phyloP scores from a whole-genome alignment of 345 rosid species.

The Firmiana major region DNA sequence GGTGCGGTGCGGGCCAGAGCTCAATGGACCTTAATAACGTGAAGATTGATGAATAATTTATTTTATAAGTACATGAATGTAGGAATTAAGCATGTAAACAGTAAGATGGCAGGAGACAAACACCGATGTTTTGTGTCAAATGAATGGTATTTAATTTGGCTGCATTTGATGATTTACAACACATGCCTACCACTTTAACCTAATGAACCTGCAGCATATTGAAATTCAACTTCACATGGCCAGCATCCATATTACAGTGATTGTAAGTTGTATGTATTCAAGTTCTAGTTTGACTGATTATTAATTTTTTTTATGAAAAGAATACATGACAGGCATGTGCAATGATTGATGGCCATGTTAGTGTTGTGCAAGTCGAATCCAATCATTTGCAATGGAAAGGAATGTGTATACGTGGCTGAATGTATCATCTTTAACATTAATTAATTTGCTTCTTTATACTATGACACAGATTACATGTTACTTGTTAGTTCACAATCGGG shows the following conservation, averaged over 20 bases:
- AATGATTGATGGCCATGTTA: slow-evolving; percentile 4
- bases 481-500: not conserved
- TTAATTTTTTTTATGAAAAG: not conserved
- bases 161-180: not conserved
- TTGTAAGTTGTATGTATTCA: not conserved
- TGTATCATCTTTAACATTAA: not conserved
- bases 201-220: not conserved
- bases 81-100: not conserved
- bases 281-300: not conserved
- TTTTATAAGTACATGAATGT: not conserved
- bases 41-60: not conserved
- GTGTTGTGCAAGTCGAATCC: not conserved
- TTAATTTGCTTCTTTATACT: not conserved
- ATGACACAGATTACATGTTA: not conserved
- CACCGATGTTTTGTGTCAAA: not conserved
- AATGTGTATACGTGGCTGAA: not conserved
- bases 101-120: not conserved
- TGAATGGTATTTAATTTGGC: not conserved
- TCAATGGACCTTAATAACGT: not conserved
- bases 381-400: not conserved
- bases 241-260: not conserved
- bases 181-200: not conserved
- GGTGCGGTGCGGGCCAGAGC: not conserved
- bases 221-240: not conserved
- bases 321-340: not conserved